phyloP scores from a whole-genome alignment of 2,329 filamentous ascomycete species.

The Fusarium sp. region DNA sequence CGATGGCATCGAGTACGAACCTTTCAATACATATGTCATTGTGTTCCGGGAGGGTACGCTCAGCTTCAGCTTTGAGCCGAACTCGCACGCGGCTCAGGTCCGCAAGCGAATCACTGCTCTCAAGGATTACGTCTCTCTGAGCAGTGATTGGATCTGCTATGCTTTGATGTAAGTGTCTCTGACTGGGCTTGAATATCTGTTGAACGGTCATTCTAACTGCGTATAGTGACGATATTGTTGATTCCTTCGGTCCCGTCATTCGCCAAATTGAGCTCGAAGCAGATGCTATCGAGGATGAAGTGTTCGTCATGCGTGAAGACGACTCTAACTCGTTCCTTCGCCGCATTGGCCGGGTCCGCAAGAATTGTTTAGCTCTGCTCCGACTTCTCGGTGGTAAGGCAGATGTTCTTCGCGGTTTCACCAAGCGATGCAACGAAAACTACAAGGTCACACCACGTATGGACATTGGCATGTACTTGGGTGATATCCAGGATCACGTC shows the following conservation, averaged over 20 bases:
- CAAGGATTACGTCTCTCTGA: constrained; percentile 94
- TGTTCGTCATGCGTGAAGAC: constrained; percentile 91
- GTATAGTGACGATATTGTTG: constrained; percentile 91
- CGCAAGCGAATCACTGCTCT: constrained; percentile 92
- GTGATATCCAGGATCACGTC: constrained; percentile 98
- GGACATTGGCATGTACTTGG: constrained; percentile 96
- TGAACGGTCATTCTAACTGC: constrained; percentile 45
- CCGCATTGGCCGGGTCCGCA: constrained; percentile 90
- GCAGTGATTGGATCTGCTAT: constrained; percentile 99
- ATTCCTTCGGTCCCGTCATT: constrained; percentile 93
- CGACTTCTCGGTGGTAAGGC: constrained; percentile 95
- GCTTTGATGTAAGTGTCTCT: constrained; percentile 83
- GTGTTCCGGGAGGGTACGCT: constrained; percentile 96
- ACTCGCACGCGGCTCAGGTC: constrained; percentile 89
- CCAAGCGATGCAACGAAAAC: constrained; percentile 98
- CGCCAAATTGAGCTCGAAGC: constrained; percentile 89
- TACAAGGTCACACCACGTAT: constrained; percentile 95
- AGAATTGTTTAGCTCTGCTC: constrained; percentile 94
- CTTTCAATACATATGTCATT: constrained; percentile 96
- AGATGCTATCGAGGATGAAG: constrained; percentile 93
- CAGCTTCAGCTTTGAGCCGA: constrained; percentile 93
- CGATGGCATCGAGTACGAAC: constrained; percentile 87
- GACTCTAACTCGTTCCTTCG: constrained; percentile 91
- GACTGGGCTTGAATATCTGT: neutral
- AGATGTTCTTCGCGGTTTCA: constrained; percentile 97